Percentiles rank a stretch among this genome's conserved stretches.
phyloP scores from a whole-genome alignment of 2,329 filamentous ascomycete genomes.

The Stagonosporopsis vannaccii region DNA sequence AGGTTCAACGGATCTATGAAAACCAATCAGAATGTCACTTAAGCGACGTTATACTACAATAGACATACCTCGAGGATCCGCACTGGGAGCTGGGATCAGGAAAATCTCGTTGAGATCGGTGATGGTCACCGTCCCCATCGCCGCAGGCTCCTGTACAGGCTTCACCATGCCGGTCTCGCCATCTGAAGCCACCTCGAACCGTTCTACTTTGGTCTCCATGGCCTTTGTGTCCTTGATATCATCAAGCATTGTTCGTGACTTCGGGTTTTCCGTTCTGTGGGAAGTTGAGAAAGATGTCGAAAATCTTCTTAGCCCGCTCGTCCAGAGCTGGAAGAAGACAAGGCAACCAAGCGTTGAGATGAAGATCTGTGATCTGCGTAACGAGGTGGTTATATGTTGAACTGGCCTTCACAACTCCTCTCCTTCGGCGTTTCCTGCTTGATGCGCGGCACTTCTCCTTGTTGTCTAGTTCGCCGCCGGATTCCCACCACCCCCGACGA shows the following conservation, averaged over 20 bases:
- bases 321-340: conserved; percentile 19
- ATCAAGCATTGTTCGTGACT: conserved; percentile 3
- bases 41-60: not conserved
- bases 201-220: conserved; percentile 19
- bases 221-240: conserved; percentile 20
- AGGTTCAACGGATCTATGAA: conserved; percentile 43
- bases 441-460: conserved; percentile 3
- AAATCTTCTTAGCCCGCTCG: conserved; percentile 17
- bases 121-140: conserved; percentile 43
- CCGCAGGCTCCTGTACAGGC: conserved; percentile 9
- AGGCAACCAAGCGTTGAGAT: conserved; percentile 3
- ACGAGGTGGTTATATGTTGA: conserved; percentile 8
- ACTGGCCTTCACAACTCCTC: not conserved
- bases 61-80: conserved; percentile 36
- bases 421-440: not conserved
- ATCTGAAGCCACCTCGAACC: conserved; percentile 20
- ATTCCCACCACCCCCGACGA: conserved; percentile 15
- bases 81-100: conserved; percentile 38
- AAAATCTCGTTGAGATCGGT: conserved; percentile 35
- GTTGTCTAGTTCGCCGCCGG: not conserved
- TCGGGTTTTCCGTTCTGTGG: too few species aligned
- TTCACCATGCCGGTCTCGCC: conserved; percentile 16
- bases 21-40: conserved; percentile 10
- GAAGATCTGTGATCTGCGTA: not conserved
- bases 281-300: not conserved